phyloP scores from a whole-genome alignment of 192 early-diverging fungal species.

The Phycomyces nitens region DNA sequence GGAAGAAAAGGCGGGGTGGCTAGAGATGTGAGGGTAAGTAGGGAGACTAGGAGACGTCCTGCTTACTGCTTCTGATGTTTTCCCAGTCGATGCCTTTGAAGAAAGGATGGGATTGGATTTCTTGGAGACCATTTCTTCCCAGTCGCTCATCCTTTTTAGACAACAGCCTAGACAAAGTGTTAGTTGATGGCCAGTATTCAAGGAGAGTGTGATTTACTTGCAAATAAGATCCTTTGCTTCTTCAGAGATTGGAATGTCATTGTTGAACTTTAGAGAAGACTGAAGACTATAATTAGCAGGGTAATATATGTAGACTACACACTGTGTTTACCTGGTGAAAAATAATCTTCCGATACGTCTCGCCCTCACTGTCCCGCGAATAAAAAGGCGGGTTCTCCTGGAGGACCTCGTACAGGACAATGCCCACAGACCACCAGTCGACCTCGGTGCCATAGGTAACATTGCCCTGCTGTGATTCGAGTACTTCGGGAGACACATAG shows the following conservation, averaged over 20 bases:
- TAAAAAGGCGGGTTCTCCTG: conserved; percentile 89
- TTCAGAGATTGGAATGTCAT: conserved; percentile 52
- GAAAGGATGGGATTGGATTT: conserved; percentile 67
- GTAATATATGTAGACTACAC: background rate
- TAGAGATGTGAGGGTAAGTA: conserved; percentile 19
- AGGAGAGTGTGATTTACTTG: conserved; percentile 14
- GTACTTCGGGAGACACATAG: conserved; percentile 89
- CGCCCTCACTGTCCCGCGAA: conserved; percentile 70
- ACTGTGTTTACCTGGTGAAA: conserved; percentile 60
- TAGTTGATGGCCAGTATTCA: background rate
- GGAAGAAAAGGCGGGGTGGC: conserved; percentile 82
- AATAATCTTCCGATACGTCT: conserved; percentile 85
- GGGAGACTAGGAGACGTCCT: no score
- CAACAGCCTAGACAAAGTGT: conserved; percentile 48
- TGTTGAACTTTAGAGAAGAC: conserved; percentile 18
- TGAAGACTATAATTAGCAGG: background rate
- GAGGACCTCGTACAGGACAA: conserved; percentile 83
- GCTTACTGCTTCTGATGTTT: conserved; percentile 46
- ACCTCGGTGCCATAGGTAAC: conserved; percentile 69
- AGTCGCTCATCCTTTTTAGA: conserved; percentile 68
- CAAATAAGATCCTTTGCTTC: conserved; percentile 70
- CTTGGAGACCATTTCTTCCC: conserved; percentile 54
- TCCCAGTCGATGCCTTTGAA: conserved; percentile 65
- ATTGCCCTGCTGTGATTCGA: conserved; percentile 54
- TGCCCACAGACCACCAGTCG: conserved; percentile 89